Base-by-base conservation (phyloP, 2,329 filamentous ascomycete genomes). In the Aquanectria penicillioides region DNA sequence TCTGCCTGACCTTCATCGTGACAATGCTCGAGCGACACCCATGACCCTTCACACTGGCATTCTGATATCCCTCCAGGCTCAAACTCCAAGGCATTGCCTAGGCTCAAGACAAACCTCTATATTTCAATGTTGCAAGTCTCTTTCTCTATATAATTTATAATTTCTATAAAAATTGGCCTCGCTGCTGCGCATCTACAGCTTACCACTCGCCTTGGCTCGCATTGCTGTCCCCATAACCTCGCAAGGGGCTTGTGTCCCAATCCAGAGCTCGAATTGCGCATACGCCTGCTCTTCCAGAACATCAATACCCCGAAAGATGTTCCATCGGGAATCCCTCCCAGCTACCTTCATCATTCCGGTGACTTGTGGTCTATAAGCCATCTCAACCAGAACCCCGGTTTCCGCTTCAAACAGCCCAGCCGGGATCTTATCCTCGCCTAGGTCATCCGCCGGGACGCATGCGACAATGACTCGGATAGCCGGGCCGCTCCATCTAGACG, bases 241-340 rank as follows among this genome's bases (percentile, higher is more conserved):
- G 8, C 15, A n/a, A 4, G 58, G 58, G 9, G 53, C 58, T 12
- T 31, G 6, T 9, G n/a, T 33, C 22, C 46, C 53, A 6, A 18
- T 54, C 58, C 58, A 61, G 7, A 57, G 43, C 20, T 58, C 53
- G 17, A 57, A 61, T 28, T 61, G 58, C n/a, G 20, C 58, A 31
- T 58, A 61, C 4, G 54, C 58, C 43, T 61, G 58, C 17, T 53
- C 48, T n/a, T 57, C 53, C 31, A 61, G 36, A 11, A 61, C 54
- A 25, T 61, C 54, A 12, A 61, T 38, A 4, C 57, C 57, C 10
- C 11, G 29, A 34, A 46, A 57, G 6, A 57, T 11, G 17, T 41
- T 48, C 57, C 57, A 61, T 7, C 34, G 40, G 3, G 47, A 17
- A 10, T 41, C 17, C 13, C 29, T 17, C 10, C 17, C 23, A 2